These are phyloP conservation scores for Ophiostoma pallidulum DNA, from an alignment of 2,329 filamentous ascomycete genomes.

Conservation along the genomic window DNA sequence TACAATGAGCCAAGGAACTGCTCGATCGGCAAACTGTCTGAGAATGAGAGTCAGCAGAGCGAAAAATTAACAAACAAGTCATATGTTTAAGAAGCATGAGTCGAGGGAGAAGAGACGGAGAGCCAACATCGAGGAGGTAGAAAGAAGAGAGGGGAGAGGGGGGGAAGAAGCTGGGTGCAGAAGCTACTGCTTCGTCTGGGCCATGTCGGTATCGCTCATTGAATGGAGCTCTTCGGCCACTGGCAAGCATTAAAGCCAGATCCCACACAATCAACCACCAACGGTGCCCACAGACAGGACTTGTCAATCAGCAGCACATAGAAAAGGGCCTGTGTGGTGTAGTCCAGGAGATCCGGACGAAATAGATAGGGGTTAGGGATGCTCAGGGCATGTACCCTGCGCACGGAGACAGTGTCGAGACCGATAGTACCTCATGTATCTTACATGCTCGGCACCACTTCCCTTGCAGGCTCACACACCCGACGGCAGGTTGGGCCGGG, in stretches of 20 bases:
- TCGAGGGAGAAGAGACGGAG: background rate
- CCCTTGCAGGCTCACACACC: background rate
- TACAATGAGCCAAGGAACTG: slow-evolving; percentile 3
- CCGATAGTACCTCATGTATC: background rate
- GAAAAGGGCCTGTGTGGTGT: background rate
- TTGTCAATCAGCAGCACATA: too few species aligned
- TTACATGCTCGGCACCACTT: too few species aligned
- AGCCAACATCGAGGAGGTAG: background rate
- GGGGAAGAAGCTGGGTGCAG: too few species aligned
- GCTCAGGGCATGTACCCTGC: slow-evolving; percentile 11
- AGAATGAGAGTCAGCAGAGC: slow-evolving; percentile 4
- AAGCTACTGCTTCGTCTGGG: too few species aligned
- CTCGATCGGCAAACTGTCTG: slow-evolving; percentile 5
- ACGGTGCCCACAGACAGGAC: too few species aligned
- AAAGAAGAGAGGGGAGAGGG: too few species aligned
- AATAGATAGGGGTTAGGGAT: slow-evolving; percentile 10
- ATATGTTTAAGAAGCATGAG: background rate
- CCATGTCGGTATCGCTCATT: too few species aligned
- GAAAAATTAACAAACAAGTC: background rate
- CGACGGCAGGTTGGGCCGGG: background rate
- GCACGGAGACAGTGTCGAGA: slow-evolving; percentile 4
- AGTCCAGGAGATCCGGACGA: background rate
- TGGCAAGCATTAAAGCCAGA: too few species aligned
- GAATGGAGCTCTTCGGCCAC: too few species aligned
- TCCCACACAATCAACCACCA: too few species aligned